These are phyloP conservation scores for Withania somnifera DNA, from an alignment of 305 asterid genomes.

Conservation along the genomic window DNA sequence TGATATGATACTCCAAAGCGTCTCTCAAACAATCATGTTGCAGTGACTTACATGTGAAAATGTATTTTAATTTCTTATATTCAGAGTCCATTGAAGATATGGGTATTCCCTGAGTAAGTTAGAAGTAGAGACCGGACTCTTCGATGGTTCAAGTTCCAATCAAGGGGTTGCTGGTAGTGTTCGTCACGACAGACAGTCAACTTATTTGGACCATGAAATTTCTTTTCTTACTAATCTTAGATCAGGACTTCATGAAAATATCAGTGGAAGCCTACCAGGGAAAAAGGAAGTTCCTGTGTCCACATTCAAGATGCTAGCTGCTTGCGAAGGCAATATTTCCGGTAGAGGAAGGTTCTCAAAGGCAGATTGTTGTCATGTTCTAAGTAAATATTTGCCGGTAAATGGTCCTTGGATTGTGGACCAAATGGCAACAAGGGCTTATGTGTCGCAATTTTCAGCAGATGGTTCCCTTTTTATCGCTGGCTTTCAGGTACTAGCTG, in stretches of 20 bases:
- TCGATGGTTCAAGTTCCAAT: constrained; percentile 39
- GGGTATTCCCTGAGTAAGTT: constrained; percentile 73
- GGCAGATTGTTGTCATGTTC: constrained; percentile 57
- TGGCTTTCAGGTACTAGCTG: constrained; percentile 67
- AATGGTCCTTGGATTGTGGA: constrained; percentile 66
- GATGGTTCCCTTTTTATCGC: constrained; percentile 80
- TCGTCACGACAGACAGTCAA: constrained; percentile 9
- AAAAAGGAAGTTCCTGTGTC: constrained; percentile 43
- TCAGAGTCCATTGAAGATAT: constrained; percentile 22
- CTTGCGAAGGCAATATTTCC: constrained; percentile 62
- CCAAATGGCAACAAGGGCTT: constrained; percentile 74
- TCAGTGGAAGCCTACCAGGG: constrained; percentile 35
- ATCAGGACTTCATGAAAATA: constrained; percentile 44
- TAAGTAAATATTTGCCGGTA: constrained; percentile 65
- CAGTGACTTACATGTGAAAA: neutral
- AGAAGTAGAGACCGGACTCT: constrained; percentile 37
- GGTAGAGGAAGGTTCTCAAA: constrained; percentile 60
- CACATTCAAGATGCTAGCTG: constrained; percentile 61
- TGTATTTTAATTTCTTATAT: constrained; percentile 14
- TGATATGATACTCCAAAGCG: constrained; percentile 9
- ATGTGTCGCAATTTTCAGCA: constrained; percentile 72
- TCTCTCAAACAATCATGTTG: neutral
- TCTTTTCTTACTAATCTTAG: constrained; percentile 65
- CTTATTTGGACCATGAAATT: constrained; percentile 42
- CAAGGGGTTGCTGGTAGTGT: constrained; percentile 17